Evolutionary conservation across 306 rosid genomes (phyloP).

Genomic region (Oxytropis ochrocephala): DNA sequence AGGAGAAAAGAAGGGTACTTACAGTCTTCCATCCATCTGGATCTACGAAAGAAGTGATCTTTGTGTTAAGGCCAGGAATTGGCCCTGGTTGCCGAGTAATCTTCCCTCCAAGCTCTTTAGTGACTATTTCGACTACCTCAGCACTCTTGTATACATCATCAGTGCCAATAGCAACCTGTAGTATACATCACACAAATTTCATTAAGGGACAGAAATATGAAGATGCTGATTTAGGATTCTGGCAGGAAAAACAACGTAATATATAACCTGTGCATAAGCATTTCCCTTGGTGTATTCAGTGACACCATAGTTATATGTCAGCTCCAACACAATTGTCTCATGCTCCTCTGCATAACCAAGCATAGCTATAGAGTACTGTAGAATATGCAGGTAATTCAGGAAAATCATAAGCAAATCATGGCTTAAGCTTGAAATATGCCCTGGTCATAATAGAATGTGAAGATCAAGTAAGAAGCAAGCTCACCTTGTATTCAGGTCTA

Average conservation of each 20-base stretch:
- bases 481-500: constrained; percentile 82
- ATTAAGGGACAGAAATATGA: constrained; percentile 7
- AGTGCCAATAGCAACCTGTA: constrained; percentile 81
- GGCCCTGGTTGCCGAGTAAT: constrained; percentile 88
- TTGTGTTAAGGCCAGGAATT: constrained; percentile 80
- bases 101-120: constrained; percentile 93
- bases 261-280: constrained; percentile 87
- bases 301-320: constrained; percentile 92
- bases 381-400: constrained; percentile 17
- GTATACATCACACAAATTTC: constrained; percentile 3
- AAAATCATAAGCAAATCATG: neutral
- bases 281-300: constrained; percentile 86
- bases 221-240: neutral
- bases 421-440: neutral
- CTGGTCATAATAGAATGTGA: neutral
- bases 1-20: constrained; percentile 17
- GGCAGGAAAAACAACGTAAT: neutral
- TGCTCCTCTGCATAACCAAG: constrained; percentile 85
- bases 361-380: constrained; percentile 77
- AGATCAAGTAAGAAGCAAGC: neutral
- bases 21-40: constrained; percentile 99
- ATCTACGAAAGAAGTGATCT: constrained; percentile 76
- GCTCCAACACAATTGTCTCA: constrained; percentile 79
- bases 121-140: constrained; percentile 62
- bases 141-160: constrained; percentile 95